Percentiles rank a stretch among this genome's conserved stretches.
phyloP scores from a whole-genome alignment of 2,329 filamentous ascomycete genomes.

The Cercospora canescens region DNA sequence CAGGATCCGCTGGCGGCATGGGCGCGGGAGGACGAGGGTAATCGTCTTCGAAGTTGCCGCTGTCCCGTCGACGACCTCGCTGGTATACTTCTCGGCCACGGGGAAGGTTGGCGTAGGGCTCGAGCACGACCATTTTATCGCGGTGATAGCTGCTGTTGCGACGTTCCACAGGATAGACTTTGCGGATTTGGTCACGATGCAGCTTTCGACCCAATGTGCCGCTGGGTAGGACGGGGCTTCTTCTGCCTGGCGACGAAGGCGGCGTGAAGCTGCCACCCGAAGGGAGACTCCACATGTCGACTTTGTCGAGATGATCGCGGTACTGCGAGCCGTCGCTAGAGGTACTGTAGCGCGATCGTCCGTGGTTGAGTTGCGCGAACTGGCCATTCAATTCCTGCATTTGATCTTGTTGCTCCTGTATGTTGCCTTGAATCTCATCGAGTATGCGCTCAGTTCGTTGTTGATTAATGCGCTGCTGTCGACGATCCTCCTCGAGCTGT shows the following conservation, averaged over 20 bases:
- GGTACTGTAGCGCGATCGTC: constrained; percentile 1
- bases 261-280: constrained; percentile 9
- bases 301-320: constrained; percentile 7
- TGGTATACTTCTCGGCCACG: not conserved
- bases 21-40: not conserved
- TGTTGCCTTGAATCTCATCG: constrained; percentile 4
- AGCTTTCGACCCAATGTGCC: not conserved
- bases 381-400: constrained; percentile 4
- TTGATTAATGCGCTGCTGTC: constrained; percentile 3
- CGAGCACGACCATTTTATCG: not conserved
- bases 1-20: not conserved
- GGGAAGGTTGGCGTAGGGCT: not conserved
- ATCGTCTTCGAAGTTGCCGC: not conserved
- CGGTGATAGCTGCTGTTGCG: not conserved
- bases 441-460: constrained; percentile 3
- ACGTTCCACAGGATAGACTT: not conserved
- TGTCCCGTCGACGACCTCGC: not conserved
- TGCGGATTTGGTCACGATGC: not conserved
- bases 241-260: not conserved
- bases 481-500: not conserved
- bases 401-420: constrained; percentile 3
- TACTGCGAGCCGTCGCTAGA: constrained; percentile 3
- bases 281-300: constrained; percentile 5
- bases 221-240: constrained; percentile 1
- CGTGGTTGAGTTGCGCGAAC: not conserved